Evolutionary conservation across 495 filamentous ascomycete species (phyloP), one percentile per base, ranked within the genome.

Genomic region (Pyronema omphalodes): DNA sequence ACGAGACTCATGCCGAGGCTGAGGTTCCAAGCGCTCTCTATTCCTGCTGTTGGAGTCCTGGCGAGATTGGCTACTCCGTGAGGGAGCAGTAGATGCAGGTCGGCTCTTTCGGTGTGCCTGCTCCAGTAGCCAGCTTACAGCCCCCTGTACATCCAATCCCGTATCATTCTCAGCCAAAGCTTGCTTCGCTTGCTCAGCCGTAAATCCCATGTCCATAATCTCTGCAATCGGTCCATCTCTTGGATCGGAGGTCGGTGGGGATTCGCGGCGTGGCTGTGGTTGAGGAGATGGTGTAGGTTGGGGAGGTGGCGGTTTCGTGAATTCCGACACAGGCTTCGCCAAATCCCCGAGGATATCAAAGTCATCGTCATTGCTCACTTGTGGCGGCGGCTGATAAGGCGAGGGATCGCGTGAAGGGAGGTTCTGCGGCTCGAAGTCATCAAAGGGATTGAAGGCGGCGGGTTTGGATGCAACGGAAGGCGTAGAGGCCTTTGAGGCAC

Each of bases 151-250:
- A 66, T 95, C 78, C 0, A 81, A 69, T 17, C 88, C 87, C 8
- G 78, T 79, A 7, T 83, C 76, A 9, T 84, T 96, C 63, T 84
- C 80, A 9, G 75, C 74, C 7, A 98, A 69, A 41, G 88, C 93
- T 56, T 78, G 72, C 55, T 74, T 76, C 18, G 93, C 78, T 55
- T 86, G 87, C 44, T 91, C 82, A 0, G 79, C 75, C 0, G 83
- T 78, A 55, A 98, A 98, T 19, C 91, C 91, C 80, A 96, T 95
- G 59, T 96, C 89, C 8, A 96, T 81, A 15, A 98, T 67, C 62
- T 95, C 87, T 0, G 87, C 88, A 52, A 96, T 76, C 3, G 87
- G 86, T 50, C 75, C 76, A 64, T 94, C 88, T 45, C 79, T 78
- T 7, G 81, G 82, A 62, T 81, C 80, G 0, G 49, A 29, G 45